Evolutionary conservation across 140 eudicot species (phyloP), one percentile per base, ranked within the genome.

Genomic region (Senecio squalidus): DNA sequence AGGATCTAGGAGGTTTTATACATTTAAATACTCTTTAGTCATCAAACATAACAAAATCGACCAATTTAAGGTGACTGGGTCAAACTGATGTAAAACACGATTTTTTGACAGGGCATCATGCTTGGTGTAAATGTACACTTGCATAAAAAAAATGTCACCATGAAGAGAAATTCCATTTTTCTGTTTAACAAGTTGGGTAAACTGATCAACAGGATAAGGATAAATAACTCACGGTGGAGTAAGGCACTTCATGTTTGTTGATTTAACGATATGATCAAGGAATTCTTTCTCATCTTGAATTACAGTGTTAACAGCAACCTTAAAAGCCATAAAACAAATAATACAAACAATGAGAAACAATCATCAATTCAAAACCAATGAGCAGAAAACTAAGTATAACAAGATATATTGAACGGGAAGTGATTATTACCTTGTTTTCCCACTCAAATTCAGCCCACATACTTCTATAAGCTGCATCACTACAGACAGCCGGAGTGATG

Each of bases 401-500:
- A 8, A 49, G 24, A 25, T 50, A 14, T 22, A 20, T 18, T 11
- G 31, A 43, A 15, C 8, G 47, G 43, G 4, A 23, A 34, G 10
- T 26, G 10, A 51, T n/a, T n/a, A n/a, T n/a, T 76, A 88, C 91
- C 96, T 88, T 88, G 76, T 81, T 88, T 77, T 88, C 96, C 96
- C 94, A 88, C 64, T 84, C 96, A 55, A 88, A 88, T 62, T 88
- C 96, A 0, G 90, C 91, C 96, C 96, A 88, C 96, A 84, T 88
- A 30, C 81, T 81, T 58, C 96, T 81, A 50, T 78, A 88, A 21
- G 94, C 90, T 58, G 85, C 78, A 71, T 88, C 96, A 64, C 84
- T 72, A 41, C 96, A 88, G 5, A 76, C 78, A 20, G 96, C 96
- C 47, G 96, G 96, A 44, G 94, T 81, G 34, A 88, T 84, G 64